Conservation (phyloP, 768 basidiomycete species). For the Pleurotus sapidus region DNA sequence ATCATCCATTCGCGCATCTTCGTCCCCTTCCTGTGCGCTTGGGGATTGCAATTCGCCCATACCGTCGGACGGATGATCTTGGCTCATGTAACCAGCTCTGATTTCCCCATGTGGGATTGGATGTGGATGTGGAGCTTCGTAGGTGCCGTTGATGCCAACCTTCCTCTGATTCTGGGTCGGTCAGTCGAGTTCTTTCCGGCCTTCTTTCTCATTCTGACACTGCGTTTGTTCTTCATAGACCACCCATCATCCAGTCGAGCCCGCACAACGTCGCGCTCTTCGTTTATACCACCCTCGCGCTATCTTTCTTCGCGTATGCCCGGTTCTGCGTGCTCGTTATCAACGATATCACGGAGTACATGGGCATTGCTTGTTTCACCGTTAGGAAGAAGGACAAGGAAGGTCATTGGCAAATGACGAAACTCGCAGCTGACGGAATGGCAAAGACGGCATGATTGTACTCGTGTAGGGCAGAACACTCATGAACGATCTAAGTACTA, state of each 20-base stretch:
- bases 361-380: conserved; percentile 94
- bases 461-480: too few relatives aligned
- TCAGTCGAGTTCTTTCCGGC: conserved; percentile 31
- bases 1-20: conserved; percentile 77
- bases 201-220: neutral
- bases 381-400: conserved; percentile 79
- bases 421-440: neutral
- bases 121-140: conserved; percentile 82
- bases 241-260: conserved; percentile 75
- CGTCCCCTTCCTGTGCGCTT: conserved; percentile 85
- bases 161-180: conserved; percentile 65
- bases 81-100: conserved; percentile 81
- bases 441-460: conserved; percentile 2
- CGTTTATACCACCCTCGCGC: conserved; percentile 64
- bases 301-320: conserved; percentile 70
- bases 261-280: conserved; percentile 62
- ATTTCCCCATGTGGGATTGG: conserved; percentile 86
- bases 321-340: conserved; percentile 85
- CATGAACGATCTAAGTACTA: too few relatives aligned
- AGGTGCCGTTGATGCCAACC: conserved; percentile 81
- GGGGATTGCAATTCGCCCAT: conserved; percentile 91
- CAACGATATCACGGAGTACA: conserved; percentile 81
- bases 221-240: conserved; percentile 25
- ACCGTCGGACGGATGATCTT: conserved; percentile 92
- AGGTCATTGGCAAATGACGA: conserved; percentile 49